Conservation (phyloP, 768 basidiomycete genomes). For the Suillus fuscotomentosus region DNA sequence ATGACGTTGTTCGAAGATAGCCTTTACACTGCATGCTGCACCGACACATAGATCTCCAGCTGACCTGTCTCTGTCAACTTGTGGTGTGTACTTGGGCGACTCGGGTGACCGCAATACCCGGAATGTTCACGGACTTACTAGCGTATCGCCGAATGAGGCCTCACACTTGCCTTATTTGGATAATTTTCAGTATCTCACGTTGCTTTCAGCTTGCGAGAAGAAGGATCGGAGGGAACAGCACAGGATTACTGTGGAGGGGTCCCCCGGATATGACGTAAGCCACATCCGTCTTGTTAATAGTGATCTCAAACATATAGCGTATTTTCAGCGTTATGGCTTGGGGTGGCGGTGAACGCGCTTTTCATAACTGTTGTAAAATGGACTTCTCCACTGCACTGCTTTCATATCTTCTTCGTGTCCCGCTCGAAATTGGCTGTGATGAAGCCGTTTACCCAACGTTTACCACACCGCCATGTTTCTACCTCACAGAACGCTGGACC, state of each 20-base stretch:
- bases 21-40: neutral
- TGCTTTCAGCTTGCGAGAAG: neutral
- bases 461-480: slow-evolving; percentile 31
- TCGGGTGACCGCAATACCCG: slow-evolving; percentile 2
- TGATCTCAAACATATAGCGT: slow-evolving; percentile 10
- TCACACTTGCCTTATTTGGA: neutral
- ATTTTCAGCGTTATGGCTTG: slow-evolving; percentile 24
- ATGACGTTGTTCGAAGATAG: neutral
- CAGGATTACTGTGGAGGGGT: slow-evolving; percentile 20
- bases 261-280: slow-evolving; percentile 22
- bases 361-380: slow-evolving; percentile 14
- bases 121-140: neutral
- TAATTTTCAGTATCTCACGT: neutral
- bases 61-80: neutral
- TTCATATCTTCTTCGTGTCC: slow-evolving; percentile 22
- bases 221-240: slow-evolving; percentile 8
- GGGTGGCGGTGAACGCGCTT: slow-evolving; percentile 32
- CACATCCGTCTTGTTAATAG: slow-evolving; percentile 10
- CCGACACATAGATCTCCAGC: neutral
- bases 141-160: neutral
- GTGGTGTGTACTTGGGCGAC: neutral
- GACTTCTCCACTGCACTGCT: slow-evolving; percentile 30
- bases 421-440: slow-evolving; percentile 31
- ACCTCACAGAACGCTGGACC: slow-evolving; percentile 16
- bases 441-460: slow-evolving; percentile 30